Percentiles rank a stretch among this genome's conserved stretches.
phyloP scores from a whole-genome alignment of 768 basidiomycete species.

The Tylopilus subfusipes region DNA sequence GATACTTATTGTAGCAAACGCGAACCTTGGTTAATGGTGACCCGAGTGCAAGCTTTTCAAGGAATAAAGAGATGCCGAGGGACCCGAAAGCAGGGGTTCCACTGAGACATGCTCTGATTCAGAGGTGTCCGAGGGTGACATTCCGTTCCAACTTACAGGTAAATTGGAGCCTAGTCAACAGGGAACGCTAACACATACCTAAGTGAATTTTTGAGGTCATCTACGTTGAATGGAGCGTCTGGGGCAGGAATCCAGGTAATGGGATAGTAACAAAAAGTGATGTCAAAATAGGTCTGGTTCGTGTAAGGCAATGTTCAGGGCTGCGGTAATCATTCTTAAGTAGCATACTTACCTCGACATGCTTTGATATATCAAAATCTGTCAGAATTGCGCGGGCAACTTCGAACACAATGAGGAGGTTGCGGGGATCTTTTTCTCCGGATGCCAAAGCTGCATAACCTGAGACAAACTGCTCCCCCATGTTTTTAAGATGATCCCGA shows the following conservation, averaged over 20 bases:
- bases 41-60: conserved; percentile 87
- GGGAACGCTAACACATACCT: conserved; percentile 40
- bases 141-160: neutral
- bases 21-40: conserved; percentile 78
- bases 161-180: neutral
- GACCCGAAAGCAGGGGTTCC: conserved; percentile 81
- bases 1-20: neutral
- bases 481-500: conserved; percentile 57
- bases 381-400: conserved; percentile 82
- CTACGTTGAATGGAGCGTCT: conserved; percentile 86
- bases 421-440: conserved; percentile 97
- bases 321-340: neutral
- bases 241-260: conserved; percentile 95
- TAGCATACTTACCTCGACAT: conserved; percentile 64
- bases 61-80: conserved; percentile 80
- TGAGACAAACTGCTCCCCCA: conserved; percentile 69
- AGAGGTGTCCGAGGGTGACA: neutral
- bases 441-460: conserved; percentile 81
- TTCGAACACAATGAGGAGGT: conserved; percentile 85
- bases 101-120: conserved; percentile 59
- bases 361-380: conserved; percentile 76
- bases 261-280: conserved; percentile 97
- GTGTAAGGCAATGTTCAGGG: neutral
- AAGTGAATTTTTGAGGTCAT: conserved; percentile 75
- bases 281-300: conserved; percentile 80